phyloP scores from a whole-genome alignment of 768 basidiomycete species.

The Mycena floridula region DNA sequence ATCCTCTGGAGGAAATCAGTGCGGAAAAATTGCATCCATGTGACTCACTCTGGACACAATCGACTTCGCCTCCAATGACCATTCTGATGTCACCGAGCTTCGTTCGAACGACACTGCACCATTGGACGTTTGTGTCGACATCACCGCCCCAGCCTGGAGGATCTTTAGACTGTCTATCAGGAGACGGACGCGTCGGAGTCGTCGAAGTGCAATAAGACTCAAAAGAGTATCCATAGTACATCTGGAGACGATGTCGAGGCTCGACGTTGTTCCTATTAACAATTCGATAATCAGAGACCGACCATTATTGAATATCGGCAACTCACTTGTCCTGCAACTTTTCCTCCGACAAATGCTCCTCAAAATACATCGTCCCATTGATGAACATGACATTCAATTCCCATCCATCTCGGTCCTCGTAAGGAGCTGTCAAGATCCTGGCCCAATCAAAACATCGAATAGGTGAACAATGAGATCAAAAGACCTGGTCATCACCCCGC shows the following conservation, averaged over 20 bases:
- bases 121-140: slow-evolving; percentile 84
- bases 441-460: slow-evolving; percentile 26
- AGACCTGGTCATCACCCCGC: slow-evolving; percentile 82
- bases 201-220: slow-evolving; percentile 79
- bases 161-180: slow-evolving; percentile 6
- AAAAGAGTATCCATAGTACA: slow-evolving; percentile 86
- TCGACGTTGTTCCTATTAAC: slow-evolving; percentile 65
- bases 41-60: slow-evolving; percentile 70
- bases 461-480: no score
- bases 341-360: slow-evolving; percentile 61
- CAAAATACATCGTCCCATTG: slow-evolving; percentile 65
- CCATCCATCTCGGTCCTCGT: slow-evolving; percentile 76
- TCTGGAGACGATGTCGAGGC: slow-evolving; percentile 55
- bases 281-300: not conserved
- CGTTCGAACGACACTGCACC: slow-evolving; percentile 87
- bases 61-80: slow-evolving; percentile 86
- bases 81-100: slow-evolving; percentile 68
- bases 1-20: slow-evolving; percentile 22
- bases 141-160: slow-evolving; percentile 70
- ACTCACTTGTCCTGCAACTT: slow-evolving; percentile 61
- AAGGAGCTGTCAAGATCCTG: slow-evolving; percentile 78
- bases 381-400: slow-evolving; percentile 79
- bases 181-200: slow-evolving; percentile 20
- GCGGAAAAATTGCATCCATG: slow-evolving; percentile 3
- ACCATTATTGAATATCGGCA: slow-evolving; percentile 1